These are phyloP conservation scores for Cryptococcus sp. DNA, from an alignment of 1,284 basidiomycete species.

Conservation along the genomic window DNA sequence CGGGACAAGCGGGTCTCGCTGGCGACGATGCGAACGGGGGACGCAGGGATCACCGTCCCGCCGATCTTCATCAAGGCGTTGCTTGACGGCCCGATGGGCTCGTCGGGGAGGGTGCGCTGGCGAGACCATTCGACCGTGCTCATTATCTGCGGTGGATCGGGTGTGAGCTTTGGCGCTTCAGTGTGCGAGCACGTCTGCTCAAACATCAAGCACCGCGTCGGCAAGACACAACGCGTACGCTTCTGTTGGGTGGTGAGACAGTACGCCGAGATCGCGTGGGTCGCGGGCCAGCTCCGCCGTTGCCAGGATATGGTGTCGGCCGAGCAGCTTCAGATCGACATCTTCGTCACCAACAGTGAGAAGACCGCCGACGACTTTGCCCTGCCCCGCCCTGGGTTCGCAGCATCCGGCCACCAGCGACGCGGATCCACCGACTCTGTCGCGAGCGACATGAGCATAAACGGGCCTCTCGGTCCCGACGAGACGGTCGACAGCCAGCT, in stretches of 20 bases:
- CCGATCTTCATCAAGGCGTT: slow-evolving; percentile 57
- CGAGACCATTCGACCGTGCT: slow-evolving; percentile 62
- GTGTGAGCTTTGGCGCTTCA: slow-evolving; percentile 70
- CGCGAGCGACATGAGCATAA: slow-evolving; percentile 15
- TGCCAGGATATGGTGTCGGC: slow-evolving; percentile 64
- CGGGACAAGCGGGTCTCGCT: slow-evolving; percentile 27
- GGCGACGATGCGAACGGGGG: slow-evolving; percentile 30
- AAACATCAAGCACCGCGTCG: slow-evolving; percentile 58
- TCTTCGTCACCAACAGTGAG: slow-evolving; percentile 66
- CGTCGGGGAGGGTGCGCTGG: slow-evolving; percentile 65
- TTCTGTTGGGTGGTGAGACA: slow-evolving; percentile 84
- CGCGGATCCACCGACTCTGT: slow-evolving; percentile 17
- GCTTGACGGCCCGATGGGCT: slow-evolving; percentile 78
- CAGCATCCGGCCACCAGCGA: slow-evolving; percentile 22
- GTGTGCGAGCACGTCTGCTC: slow-evolving; percentile 69
- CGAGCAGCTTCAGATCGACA: slow-evolving; percentile 66
- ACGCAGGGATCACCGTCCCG: slow-evolving; percentile 37
- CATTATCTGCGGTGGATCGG: slow-evolving; percentile 74
- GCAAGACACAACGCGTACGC: slow-evolving; percentile 61
- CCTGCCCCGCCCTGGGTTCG: slow-evolving; percentile 54
- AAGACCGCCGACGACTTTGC: slow-evolving; percentile 44
- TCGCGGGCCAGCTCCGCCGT: slow-evolving; percentile 64
- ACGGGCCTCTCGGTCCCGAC: slow-evolving; percentile 14
- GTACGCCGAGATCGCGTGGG: slow-evolving; percentile 82
- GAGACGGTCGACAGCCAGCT: slow-evolving; percentile 17